Conservation (phyloP, 495 filamentous ascomycete genomes). For the Clavariopsis aquatica region DNA sequence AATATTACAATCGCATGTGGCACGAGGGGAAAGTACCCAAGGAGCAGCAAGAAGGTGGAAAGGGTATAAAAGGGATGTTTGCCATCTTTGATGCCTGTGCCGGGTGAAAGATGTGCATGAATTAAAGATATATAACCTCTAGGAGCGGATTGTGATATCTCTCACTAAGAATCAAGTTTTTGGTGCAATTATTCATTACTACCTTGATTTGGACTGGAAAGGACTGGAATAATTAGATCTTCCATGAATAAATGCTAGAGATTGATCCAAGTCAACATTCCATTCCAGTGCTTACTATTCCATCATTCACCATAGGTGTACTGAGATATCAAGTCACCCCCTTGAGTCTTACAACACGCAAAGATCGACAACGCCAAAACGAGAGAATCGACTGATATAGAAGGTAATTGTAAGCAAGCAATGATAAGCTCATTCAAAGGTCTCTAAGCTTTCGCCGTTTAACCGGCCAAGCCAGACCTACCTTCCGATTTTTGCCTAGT, state of each 20-base stretch:
- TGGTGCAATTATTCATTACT: too few relatives aligned
- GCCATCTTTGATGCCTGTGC: slow-evolving; percentile 33
- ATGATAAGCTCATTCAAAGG: background rate
- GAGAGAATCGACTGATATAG: background rate
- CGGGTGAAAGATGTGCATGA: too few relatives aligned
- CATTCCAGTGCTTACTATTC: background rate
- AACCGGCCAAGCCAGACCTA: background rate
- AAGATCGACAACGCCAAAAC: background rate
- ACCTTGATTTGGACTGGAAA: background rate
- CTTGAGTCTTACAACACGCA: background rate
- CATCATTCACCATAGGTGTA: background rate
- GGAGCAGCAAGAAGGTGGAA: slow-evolving; percentile 27
- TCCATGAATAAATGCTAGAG: too few relatives aligned
- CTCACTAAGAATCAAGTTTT: too few relatives aligned
- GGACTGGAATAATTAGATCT: background rate
- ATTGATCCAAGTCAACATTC: too few relatives aligned
- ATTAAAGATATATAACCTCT: too few relatives aligned
- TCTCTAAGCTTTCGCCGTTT: slow-evolving; percentile 6
- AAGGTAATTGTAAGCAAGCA: slow-evolving; percentile 5
- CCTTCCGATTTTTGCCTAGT: slow-evolving; percentile 6
- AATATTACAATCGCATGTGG: slow-evolving; percentile 38
- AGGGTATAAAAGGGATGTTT: slow-evolving; percentile 24
- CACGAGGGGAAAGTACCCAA: slow-evolving; percentile 25
- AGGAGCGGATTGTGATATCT: too few relatives aligned
- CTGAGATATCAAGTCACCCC: background rate